Evolutionary conservation across 1,139 yeast genomes (phyloP).

Genomic region (Candida sojae): DNA sequence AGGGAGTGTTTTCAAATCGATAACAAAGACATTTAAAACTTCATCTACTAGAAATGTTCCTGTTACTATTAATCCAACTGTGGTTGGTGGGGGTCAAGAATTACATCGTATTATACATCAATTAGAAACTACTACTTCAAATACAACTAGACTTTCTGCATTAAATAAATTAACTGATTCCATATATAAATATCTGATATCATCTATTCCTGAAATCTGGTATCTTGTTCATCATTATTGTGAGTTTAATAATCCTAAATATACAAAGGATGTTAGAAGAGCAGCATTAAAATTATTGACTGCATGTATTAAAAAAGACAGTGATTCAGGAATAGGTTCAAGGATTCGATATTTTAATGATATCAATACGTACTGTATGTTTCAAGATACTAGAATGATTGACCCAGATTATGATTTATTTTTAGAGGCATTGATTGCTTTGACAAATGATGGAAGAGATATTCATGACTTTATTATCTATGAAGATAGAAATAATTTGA

Average conservation of each 20-base stretch:
- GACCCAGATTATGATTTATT: conserved; percentile 61
- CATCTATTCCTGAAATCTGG: conserved; percentile 78
- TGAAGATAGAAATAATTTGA: conserved; percentile 43
- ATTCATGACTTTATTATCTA: conserved; percentile 58
- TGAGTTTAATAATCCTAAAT: conserved; percentile 33
- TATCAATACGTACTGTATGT: conserved; percentile 47
- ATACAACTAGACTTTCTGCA: conserved; percentile 45
- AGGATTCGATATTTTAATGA: conserved; percentile 62
- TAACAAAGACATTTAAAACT: conserved; percentile 53
- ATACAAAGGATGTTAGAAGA: conserved; percentile 37
- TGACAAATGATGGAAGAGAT: conserved; percentile 65
- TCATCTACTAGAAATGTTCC: conserved; percentile 33
- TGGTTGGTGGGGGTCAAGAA: conserved; percentile 63
- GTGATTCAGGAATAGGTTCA: conserved; percentile 41
- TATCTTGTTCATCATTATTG: conserved; percentile 63
- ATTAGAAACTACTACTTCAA: conserved; percentile 36
- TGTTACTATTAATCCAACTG: conserved; percentile 53
- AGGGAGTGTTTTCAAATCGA: conserved; percentile 54
- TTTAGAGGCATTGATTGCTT: conserved; percentile 48
- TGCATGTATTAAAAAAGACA: conserved; percentile 59
- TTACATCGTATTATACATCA: conserved; percentile 46
- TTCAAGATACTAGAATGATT: conserved; percentile 16
- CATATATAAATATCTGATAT: conserved; percentile 52
- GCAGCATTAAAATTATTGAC: conserved; percentile 56
- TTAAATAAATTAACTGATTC: conserved; percentile 54